Conservation (phyloP, 495 filamentous ascomycete species). For the Wilcoxina mikolae region DNA sequence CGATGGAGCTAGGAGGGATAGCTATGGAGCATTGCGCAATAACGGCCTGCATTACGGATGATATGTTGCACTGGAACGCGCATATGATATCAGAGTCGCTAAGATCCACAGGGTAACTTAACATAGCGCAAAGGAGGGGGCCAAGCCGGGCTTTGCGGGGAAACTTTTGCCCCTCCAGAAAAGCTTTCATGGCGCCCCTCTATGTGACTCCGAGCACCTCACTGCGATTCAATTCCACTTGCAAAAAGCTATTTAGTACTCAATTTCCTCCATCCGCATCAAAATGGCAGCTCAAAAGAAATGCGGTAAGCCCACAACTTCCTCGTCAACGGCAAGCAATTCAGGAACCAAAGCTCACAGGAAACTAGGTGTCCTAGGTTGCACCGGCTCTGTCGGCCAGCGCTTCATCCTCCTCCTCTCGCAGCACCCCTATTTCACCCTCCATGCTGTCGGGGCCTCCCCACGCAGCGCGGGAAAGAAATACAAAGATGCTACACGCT, state of each 20-base stretch:
- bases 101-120: too few species aligned
- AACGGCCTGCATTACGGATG: too few species aligned
- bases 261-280: not conserved
- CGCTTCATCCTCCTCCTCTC: conserved; percentile 72
- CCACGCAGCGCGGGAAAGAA: conserved; percentile 64
- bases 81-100: too few species aligned
- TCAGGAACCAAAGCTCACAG: not conserved
- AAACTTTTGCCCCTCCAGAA: too few species aligned
- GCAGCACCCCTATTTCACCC: conserved; percentile 58
- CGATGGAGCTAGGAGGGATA: too few species aligned
- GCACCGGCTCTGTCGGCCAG: conserved; percentile 73
- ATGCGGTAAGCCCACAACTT: conserved; percentile 11
- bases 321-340: not conserved
- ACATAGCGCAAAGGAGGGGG: too few species aligned
- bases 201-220: too few species aligned
- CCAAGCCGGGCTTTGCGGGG: too few species aligned
- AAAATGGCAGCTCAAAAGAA: conserved; percentile 13
- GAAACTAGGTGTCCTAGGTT: conserved; percentile 46
- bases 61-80: too few species aligned
- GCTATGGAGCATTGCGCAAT: too few species aligned
- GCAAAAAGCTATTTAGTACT: not conserved
- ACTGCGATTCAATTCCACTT: not conserved
- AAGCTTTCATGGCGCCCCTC: too few species aligned
- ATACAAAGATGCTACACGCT: conserved; percentile 67
- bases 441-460: conserved; percentile 67